phyloP scores from a whole-genome alignment of 352 stramenopile genomes.

The Pythium coloratum region DNA sequence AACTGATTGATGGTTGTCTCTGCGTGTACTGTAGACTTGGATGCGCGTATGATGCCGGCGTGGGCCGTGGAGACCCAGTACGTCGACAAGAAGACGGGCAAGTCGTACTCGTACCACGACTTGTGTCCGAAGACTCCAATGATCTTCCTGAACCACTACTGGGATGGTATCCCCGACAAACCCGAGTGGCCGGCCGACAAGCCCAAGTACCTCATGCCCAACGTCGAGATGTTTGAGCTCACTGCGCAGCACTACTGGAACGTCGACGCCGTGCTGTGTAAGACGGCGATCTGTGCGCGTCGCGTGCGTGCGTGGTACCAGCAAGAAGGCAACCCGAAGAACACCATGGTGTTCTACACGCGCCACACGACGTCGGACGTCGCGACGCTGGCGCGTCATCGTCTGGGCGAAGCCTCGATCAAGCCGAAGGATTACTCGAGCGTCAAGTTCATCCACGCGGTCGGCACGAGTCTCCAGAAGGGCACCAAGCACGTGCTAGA shows the following conservation, averaged over 20 bases:
- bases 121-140: conserved; percentile 32
- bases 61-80: conserved; percentile 51
- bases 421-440: conserved; percentile 40
- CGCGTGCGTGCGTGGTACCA: conserved; percentile 49
- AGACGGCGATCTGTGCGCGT: conserved; percentile 44
- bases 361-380: conserved; percentile 61
- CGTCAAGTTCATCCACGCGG: conserved; percentile 51
- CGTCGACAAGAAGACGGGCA: conserved; percentile 37
- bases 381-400: conserved; percentile 35
- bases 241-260: conserved; percentile 41
- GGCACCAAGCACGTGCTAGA: conserved; percentile 45
- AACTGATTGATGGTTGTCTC: neutral
- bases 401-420: conserved; percentile 19
- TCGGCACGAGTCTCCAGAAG: conserved; percentile 55
- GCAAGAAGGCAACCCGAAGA: conserved; percentile 52
- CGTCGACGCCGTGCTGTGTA: conserved; percentile 55
- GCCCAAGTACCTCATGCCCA: conserved; percentile 28
- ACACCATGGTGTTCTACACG: conserved; percentile 53
- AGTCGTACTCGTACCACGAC: conserved; percentile 55
- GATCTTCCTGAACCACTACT: conserved; percentile 41
- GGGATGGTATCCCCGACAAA: conserved; percentile 23
- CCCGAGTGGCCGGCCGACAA: conserved; percentile 27
- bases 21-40: conserved; percentile 19
- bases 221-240: conserved; percentile 52
- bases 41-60: conserved; percentile 40